A percentile compares a stretch with the other conserved stretches of the same genome.
These are phyloP conservation scores for Fusarium tjaetaba DNA, from an alignment of 2,329 filamentous ascomycete species.

Conservation along the genomic window DNA sequence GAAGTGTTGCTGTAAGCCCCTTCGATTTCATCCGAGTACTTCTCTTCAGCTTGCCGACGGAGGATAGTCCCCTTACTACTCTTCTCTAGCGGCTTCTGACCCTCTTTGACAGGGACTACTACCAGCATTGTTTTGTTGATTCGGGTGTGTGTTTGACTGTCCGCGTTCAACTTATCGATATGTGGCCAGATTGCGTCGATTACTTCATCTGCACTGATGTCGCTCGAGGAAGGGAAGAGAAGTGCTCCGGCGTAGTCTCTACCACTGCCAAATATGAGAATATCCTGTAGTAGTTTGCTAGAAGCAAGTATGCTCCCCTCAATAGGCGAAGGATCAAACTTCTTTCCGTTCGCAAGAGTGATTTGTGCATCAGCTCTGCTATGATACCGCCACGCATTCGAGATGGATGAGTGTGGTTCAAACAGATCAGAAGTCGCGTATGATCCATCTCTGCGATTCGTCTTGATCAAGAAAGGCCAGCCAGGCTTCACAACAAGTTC, in stretches of 20 bases:
- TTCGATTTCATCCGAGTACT: constrained; percentile 58
- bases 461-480: constrained; percentile 70
- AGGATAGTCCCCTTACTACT: constrained; percentile 72
- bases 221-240: constrained; percentile 56
- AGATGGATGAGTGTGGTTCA: constrained; percentile 60
- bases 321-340: constrained; percentile 71
- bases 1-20: constrained; percentile 52
- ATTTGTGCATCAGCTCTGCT: constrained; percentile 70
- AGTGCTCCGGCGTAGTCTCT: constrained; percentile 65
- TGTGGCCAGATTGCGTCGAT: constrained; percentile 53
- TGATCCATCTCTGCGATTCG: constrained; percentile 66
- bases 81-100: constrained; percentile 56
- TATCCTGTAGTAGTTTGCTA: constrained; percentile 58
- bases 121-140: constrained; percentile 62
- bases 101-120: constrained; percentile 48
- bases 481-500: constrained; percentile 64
- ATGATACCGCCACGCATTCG: constrained; percentile 69
- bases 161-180: constrained; percentile 59
- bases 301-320: constrained; percentile 64
- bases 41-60: constrained; percentile 60
- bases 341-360: constrained; percentile 72
- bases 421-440: constrained; percentile 74
- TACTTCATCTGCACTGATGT: constrained; percentile 49
- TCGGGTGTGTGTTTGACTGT: constrained; percentile 60
- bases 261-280: constrained; percentile 70